A percentile compares a stretch with the other conserved stretches of the same genome.
phyloP scores from a whole-genome alignment of 768 basidiomycete species.

The Podaxis sp. region DNA sequence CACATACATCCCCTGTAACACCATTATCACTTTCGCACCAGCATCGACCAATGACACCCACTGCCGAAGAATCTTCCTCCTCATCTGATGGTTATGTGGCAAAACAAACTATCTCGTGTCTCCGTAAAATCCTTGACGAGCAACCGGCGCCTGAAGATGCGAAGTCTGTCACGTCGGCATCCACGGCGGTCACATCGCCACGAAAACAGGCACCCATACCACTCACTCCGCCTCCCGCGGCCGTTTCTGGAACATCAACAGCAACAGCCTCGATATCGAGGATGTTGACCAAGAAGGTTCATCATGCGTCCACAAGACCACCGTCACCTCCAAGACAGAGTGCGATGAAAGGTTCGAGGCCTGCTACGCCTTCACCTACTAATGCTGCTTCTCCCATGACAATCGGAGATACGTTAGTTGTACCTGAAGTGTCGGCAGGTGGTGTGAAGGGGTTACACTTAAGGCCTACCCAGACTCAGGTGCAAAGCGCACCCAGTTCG shows the following conservation, averaged over 20 bases:
- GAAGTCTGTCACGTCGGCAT: constrained; percentile 6
- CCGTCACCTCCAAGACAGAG: constrained; percentile 57
- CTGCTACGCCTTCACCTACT: constrained; percentile 12
- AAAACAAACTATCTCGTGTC: constrained; percentile 61
- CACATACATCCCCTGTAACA: not conserved
- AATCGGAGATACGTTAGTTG: constrained; percentile 14
- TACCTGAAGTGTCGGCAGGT: constrained; percentile 24
- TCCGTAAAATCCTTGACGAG: constrained; percentile 70
- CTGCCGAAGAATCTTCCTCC: constrained; percentile 59
- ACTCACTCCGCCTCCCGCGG: constrained; percentile 51
- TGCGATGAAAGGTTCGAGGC: constrained; percentile 36
- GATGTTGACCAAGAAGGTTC: constrained; percentile 63
- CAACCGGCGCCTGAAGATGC: constrained; percentile 35
- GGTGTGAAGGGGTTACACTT: constrained; percentile 1
- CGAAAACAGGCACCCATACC: constrained; percentile 37
- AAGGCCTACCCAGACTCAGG: not conserved
- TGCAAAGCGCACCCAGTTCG: constrained; percentile 44
- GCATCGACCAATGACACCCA: constrained; percentile 50
- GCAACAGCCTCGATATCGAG: constrained; percentile 79
- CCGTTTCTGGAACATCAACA: constrained; percentile 62
- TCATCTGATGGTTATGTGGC: constrained; percentile 55
- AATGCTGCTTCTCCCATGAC: constrained; percentile 25
- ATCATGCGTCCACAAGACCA: constrained; percentile 61
- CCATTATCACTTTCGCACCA: constrained; percentile 11
- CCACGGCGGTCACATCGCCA: not conserved